Evolutionary conservation across 2,329 filamentous ascomycete genomes (phyloP).

Genomic region (Aspergillus niger): DNA sequence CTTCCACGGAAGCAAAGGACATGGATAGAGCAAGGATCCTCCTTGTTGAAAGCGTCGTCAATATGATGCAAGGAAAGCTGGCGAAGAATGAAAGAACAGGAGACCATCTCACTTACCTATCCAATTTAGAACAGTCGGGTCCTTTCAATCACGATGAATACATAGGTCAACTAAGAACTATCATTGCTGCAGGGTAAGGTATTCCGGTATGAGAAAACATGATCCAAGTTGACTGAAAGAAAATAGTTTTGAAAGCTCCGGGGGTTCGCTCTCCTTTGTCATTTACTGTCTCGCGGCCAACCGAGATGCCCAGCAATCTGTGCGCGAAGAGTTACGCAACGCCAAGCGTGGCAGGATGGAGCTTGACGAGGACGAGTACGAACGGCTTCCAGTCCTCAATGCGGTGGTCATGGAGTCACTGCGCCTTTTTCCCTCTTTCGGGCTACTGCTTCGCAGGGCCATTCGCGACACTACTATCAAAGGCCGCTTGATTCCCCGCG

Average conservation of each 20-base stretch:
- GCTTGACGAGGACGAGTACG: slow-evolving; percentile 34
- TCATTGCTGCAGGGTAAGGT: neutral
- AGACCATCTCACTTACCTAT: slow-evolving; percentile 2
- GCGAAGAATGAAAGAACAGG: neutral
- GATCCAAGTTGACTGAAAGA: too few species aligned
- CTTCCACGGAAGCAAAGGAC: neutral
- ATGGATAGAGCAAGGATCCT: neutral
- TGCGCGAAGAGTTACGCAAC: slow-evolving; percentile 2
- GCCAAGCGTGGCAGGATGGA: neutral
- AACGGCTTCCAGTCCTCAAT: slow-evolving; percentile 72
- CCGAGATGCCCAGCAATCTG: neutral
- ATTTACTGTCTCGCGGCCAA: slow-evolving; percentile 6
- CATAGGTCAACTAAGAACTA: neutral
- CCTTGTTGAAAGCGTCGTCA: too few species aligned
- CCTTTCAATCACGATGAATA: neutral
- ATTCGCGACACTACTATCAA: slow-evolving; percentile 64
- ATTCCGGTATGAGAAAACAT: too few species aligned
- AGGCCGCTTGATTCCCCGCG: slow-evolving; percentile 64
- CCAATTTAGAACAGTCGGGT: neutral
- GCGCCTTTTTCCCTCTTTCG: slow-evolving; percentile 69
- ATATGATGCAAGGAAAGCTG: neutral
- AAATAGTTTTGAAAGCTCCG: slow-evolving; percentile 5
- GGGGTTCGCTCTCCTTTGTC: neutral
- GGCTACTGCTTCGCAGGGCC: slow-evolving; percentile 67
- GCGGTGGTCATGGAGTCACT: slow-evolving; percentile 74